Conservation (phyloP, 768 basidiomycete species). For the Boletus pseudopeckii region DNA sequence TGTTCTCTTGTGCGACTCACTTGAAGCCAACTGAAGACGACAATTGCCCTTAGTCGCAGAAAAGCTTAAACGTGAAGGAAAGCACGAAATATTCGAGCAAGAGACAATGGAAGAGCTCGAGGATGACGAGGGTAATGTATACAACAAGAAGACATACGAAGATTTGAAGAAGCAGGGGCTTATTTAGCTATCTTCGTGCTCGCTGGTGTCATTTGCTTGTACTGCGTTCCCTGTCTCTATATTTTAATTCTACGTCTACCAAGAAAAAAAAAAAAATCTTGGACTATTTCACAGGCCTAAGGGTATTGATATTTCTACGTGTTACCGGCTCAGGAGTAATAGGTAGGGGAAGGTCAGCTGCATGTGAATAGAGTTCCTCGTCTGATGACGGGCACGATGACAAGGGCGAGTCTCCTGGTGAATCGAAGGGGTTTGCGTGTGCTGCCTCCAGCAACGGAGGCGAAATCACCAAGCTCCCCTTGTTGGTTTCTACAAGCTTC, state of each 20-base stretch:
- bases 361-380: constrained; percentile 78
- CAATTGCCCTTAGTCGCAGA: constrained; percentile 70
- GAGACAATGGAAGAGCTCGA: constrained; percentile 98
- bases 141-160: constrained; percentile 97
- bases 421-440: constrained; percentile 71
- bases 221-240: constrained; percentile 1
- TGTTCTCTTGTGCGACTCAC: background rate
- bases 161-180: constrained; percentile 95
- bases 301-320: constrained; percentile 2
- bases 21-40: background rate
- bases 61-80: constrained; percentile 95
- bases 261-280: background rate
- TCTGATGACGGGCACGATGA: constrained; percentile 81
- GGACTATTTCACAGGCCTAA: constrained; percentile 10
- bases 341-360: constrained; percentile 65
- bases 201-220: background rate
- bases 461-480: constrained; percentile 25
- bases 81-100: constrained; percentile 86
- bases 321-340: constrained; percentile 42
- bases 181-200: constrained; percentile 43
- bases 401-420: constrained; percentile 56
- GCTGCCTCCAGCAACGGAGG: constrained; percentile 42
- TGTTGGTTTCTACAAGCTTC: constrained; percentile 13
- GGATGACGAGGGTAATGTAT: constrained; percentile 98
- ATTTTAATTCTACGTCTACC: background rate